phyloP scores from a whole-genome alignment of 306 rosid species.

The Vicia villosa region DNA sequence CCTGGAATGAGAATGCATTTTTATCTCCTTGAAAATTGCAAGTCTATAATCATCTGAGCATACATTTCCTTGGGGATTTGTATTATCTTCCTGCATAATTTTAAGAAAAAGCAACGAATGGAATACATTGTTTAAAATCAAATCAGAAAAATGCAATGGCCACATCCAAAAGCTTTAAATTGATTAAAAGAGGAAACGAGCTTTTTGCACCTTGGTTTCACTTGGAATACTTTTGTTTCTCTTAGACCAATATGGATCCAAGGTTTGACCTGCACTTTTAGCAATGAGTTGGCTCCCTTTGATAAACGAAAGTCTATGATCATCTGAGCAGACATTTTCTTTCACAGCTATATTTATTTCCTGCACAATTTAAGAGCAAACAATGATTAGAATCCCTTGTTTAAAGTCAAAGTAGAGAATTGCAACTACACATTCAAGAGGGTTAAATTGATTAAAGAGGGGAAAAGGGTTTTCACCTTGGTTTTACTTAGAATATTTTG shows the following conservation, averaged over 20 bases:
- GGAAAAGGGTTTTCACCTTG: constrained; percentile 44
- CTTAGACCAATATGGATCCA: constrained; percentile 36
- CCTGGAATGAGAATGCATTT: constrained; percentile 34
- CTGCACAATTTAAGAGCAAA: constrained; percentile 48
- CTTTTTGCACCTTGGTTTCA: constrained; percentile 47
- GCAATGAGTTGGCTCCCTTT: constrained; percentile 37
- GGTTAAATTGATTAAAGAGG: constrained; percentile 17
- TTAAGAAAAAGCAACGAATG: constrained; percentile 26
- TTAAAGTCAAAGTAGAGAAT: constrained; percentile 22
- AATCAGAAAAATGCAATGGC: constrained; percentile 6
- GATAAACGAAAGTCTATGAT: constrained; percentile 30
- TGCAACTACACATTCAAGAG: constrained; percentile 19
- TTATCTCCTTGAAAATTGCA: constrained; percentile 41
- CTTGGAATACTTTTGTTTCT: constrained; percentile 36
- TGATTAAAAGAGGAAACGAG: constrained; percentile 10
- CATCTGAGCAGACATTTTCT: constrained; percentile 41
- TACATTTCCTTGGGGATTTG: constrained; percentile 38
- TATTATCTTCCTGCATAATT: constrained; percentile 52
- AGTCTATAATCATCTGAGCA: constrained; percentile 36
- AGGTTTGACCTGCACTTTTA: constrained; percentile 36
- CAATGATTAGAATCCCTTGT: constrained; percentile 25
- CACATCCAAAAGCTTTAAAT: constrained; percentile 19
- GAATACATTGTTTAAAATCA: constrained; percentile 32
- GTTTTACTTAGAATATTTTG: constrained; percentile 33
- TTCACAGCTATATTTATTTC: constrained; percentile 41